Percentiles rank a stretch among this genome's conserved stretches.
These are phyloP conservation scores for Lanzia echinophila DNA, from an alignment of 2,329 filamentous ascomycete species.

Conservation along the genomic window DNA sequence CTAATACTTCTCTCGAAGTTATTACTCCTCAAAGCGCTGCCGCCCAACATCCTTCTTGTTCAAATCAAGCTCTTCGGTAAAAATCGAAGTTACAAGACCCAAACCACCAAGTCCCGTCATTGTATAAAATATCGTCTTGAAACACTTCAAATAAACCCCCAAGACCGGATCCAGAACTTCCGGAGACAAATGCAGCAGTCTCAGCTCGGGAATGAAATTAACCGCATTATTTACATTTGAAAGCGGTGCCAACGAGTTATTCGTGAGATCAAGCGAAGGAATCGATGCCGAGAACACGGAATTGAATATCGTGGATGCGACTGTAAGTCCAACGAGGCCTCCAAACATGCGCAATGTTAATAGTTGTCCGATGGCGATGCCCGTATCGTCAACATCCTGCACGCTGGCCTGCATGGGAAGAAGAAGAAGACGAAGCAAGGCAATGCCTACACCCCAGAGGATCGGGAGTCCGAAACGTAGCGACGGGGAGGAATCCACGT, in stretches of 20 bases:
- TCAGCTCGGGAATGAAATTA: no score
- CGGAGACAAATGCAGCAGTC: no score
- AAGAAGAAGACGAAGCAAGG: not conserved
- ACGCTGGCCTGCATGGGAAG: conserved; percentile 33
- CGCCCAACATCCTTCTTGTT: no score
- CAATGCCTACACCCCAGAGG: not conserved
- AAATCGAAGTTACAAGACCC: no score
- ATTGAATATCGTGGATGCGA: conserved; percentile 32
- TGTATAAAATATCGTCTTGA: no score
- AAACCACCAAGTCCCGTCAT: no score
- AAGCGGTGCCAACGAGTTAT: not conserved
- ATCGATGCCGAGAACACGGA: conserved; percentile 21
- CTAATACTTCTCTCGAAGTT: no score
- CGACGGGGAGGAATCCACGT: not conserved
- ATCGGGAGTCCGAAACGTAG: not conserved
- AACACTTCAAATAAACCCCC: no score
- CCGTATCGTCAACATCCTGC: conserved; percentile 29
- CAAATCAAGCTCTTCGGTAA: no score
- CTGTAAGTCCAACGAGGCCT: conserved; percentile 32
- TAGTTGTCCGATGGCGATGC: conserved; percentile 31
- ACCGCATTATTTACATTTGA: no score
- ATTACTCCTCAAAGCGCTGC: no score
- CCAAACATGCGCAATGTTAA: conserved; percentile 34
- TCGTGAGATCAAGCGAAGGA: not conserved
- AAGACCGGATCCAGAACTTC: no score